phyloP scores from a whole-genome alignment of 192 early-diverging fungal genomes.

The Radiomyces spectabilis region DNA sequence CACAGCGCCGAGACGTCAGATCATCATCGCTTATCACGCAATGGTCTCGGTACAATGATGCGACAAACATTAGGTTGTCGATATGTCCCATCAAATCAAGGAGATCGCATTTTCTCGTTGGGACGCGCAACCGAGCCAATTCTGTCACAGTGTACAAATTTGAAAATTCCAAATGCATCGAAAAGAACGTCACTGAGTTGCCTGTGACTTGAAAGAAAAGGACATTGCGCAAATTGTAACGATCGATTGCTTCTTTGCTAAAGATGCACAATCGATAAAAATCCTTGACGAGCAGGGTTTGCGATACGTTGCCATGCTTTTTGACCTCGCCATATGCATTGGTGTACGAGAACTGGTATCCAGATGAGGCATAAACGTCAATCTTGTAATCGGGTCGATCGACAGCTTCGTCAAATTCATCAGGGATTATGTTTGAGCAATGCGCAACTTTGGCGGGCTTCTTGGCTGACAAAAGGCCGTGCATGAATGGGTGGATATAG shows the following conservation, averaged over 20 bases:
- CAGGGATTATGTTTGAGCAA: conserved; percentile 5
- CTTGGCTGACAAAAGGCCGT: conserved; percentile 7
- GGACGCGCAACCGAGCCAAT: not conserved
- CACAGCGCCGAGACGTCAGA: conserved; percentile 2
- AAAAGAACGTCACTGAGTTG: conserved; percentile 5
- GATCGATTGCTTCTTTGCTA: conserved; percentile 6
- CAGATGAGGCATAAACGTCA: conserved; percentile 3
- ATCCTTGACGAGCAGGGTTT: conserved; percentile 6
- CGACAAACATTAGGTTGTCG: conserved; percentile 4
- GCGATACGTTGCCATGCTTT: not conserved
- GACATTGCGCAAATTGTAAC: conserved; percentile 4
- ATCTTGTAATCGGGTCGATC: conserved; percentile 10
- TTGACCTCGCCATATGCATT: conserved; percentile 6
- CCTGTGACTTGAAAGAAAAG: conserved; percentile 3
- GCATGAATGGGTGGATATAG: too few species aligned
- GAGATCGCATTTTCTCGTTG: conserved; percentile 1
- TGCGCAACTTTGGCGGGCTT: conserved; percentile 4
- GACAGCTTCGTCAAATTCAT: conserved; percentile 4
- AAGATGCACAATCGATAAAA: conserved; percentile 9
- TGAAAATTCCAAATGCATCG: not conserved
- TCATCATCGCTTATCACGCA: conserved; percentile 1
- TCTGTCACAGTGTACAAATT: conserved; percentile 5
- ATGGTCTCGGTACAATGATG: conserved; percentile 6
- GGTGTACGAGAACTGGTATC: conserved; percentile 5
- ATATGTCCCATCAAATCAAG: conserved; percentile 1